Evolutionary conservation across 768 basidiomycete genomes (phyloP).

Genomic region (Gymnopilus dilepis): DNA sequence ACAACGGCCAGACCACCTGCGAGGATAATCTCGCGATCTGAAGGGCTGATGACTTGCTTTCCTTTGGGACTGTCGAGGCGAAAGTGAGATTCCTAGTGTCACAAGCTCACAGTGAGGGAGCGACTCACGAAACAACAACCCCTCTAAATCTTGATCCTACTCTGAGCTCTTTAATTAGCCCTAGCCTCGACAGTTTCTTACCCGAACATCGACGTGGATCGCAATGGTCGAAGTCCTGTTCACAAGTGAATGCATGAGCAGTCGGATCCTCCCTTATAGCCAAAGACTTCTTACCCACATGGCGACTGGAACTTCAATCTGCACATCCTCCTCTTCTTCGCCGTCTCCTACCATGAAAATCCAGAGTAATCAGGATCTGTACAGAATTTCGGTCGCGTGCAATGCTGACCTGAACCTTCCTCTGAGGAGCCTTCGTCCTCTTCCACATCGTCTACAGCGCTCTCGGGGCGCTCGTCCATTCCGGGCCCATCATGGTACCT

Average conservation of each 20-base stretch:
- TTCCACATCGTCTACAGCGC: slow-evolving; percentile 55
- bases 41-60: slow-evolving; percentile 75
- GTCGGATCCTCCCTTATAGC: neutral
- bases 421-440: slow-evolving; percentile 37
- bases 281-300: slow-evolving; percentile 81
- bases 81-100: neutral
- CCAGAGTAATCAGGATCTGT: neutral
- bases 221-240: slow-evolving; percentile 97
- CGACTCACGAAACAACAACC: slow-evolving; percentile 87
- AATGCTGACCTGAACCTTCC: slow-evolving; percentile 27
- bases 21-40: slow-evolving; percentile 81
- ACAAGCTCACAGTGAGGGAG: neutral
- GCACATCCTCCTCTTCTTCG: slow-evolving; percentile 16
- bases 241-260: neutral
- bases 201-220: slow-evolving; percentile 85
- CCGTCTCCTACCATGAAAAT: neutral
- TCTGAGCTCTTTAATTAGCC: slow-evolving; percentile 81
- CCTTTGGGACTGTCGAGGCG: slow-evolving; percentile 66
- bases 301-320: slow-evolving; percentile 78
- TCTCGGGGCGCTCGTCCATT: slow-evolving; percentile 57
- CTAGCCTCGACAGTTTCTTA: slow-evolving; percentile 87
- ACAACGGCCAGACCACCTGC: slow-evolving; percentile 90
- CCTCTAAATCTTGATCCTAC: slow-evolving; percentile 90
- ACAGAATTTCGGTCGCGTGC: neutral
- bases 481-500: slow-evolving; percentile 22